phyloP scores from a whole-genome alignment of 2,329 filamentous ascomycete genomes.

The Penicillium freii region DNA sequence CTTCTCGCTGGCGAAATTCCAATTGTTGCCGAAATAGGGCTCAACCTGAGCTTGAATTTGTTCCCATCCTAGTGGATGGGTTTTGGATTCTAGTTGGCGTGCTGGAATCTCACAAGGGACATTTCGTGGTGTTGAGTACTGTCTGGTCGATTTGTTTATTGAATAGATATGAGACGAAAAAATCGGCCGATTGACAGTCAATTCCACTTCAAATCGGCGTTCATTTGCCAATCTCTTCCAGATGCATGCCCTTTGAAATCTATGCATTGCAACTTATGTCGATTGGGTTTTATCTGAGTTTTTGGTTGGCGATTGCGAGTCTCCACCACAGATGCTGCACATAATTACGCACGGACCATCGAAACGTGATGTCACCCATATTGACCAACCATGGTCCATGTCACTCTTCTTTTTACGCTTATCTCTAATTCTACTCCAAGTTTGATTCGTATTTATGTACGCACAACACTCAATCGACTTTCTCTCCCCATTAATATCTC shows the following conservation, averaged over 20 bases:
- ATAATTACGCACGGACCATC: constrained; percentile 3
- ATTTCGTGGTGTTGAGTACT: constrained; percentile 5
- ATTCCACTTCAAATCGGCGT: no score
- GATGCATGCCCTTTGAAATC: background rate
- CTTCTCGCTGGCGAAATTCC: constrained; percentile 16
- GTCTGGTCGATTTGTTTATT: background rate
- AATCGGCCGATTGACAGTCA: background rate
- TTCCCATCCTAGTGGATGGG: constrained; percentile 16
- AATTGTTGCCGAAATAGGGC: constrained; percentile 16
- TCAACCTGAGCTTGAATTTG: constrained; percentile 17
- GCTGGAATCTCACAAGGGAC: constrained; percentile 4
- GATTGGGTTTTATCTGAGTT: background rate
- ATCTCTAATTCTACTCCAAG: background rate
- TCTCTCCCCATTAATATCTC: background rate
- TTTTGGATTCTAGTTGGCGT: constrained; percentile 13
- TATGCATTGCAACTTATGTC: background rate
- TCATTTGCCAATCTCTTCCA: background rate
- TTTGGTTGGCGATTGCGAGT: background rate
- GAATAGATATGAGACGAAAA: background rate
- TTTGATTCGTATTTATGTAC: background rate
- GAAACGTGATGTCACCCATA: constrained; percentile 2
- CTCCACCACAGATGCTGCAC: background rate
- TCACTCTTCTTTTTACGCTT: constrained; percentile 4
- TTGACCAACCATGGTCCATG: constrained; percentile 1
- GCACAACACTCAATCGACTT: background rate